phyloP scores from a whole-genome alignment of 306 rosid species.

The Canavalia gladiata region DNA sequence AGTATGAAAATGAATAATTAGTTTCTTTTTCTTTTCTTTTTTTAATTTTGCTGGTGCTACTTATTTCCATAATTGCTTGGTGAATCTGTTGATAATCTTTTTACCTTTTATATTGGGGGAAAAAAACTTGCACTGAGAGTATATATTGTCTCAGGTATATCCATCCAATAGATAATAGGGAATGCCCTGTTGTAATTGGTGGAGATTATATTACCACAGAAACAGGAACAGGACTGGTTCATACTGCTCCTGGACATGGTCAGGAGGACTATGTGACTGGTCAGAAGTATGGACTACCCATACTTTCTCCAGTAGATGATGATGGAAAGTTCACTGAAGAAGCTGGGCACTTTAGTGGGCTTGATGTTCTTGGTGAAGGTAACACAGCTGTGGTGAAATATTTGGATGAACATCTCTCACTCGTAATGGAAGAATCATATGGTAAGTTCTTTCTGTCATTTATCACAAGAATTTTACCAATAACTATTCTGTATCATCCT shows the following conservation, averaged over 20 bases:
- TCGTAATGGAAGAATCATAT: conserved; percentile 91
- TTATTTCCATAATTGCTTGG: conserved; percentile 26
- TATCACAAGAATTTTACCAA: conserved; percentile 23
- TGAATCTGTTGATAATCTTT: conserved; percentile 18
- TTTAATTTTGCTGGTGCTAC: conserved; percentile 26
- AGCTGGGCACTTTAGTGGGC: conserved; percentile 93
- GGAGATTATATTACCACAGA: conserved; percentile 97
- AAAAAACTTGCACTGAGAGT: conserved; percentile 33
- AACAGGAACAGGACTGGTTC: conserved; percentile 98
- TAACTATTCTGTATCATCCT: conserved; percentile 30
- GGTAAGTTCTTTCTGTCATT: conserved; percentile 56
- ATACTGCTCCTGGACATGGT: conserved; percentile 99
- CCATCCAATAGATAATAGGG: conserved; percentile 80
- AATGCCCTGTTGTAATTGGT: conserved; percentile 86
- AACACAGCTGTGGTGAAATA: conserved; percentile 81
- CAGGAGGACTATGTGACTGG: conserved; percentile 97
- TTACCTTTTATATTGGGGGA: conserved; percentile 29
- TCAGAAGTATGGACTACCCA: conserved; percentile 88
- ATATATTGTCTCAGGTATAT: conserved; percentile 65
- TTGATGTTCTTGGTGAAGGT: conserved; percentile 94
- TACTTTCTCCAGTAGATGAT: conserved; percentile 91
- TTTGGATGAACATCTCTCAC: conserved; percentile 79
- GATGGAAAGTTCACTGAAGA: conserved; percentile 95
- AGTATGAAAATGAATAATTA: conserved; percentile 35
- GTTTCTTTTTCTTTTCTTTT: conserved; percentile 12